A percentile compares a stretch with the other conserved stretches of the same genome.
phyloP scores from a whole-genome alignment of 116 monocot genomes.

The Zostera marina region DNA sequence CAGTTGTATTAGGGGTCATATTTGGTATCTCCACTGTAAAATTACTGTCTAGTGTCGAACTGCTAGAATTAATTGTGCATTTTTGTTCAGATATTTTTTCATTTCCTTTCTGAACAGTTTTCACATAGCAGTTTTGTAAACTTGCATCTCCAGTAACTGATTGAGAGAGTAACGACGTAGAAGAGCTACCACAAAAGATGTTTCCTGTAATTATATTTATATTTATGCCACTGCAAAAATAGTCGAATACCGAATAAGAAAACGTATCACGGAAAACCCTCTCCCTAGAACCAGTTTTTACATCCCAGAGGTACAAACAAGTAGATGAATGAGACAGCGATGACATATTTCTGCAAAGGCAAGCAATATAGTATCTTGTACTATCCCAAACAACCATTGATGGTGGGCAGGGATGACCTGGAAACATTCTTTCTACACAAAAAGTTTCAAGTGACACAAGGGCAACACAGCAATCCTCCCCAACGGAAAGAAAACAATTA shows the following conservation, averaged over 20 bases:
- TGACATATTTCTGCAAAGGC: slow-evolving; percentile 43
- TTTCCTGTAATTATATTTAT: slow-evolving; percentile 28
- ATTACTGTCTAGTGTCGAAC: slow-evolving; percentile 10
- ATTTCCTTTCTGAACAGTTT: slow-evolving; percentile 10
- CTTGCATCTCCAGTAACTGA: slow-evolving; percentile 42
- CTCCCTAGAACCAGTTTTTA: slow-evolving; percentile 79
- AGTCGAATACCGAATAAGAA: slow-evolving; percentile 72
- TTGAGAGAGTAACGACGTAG: slow-evolving; percentile 47
- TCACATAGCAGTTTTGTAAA: slow-evolving; percentile 12
- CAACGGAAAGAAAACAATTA: slow-evolving; percentile 78
- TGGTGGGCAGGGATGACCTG: slow-evolving; percentile 73
- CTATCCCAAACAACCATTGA: slow-evolving; percentile 81
- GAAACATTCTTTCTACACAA: slow-evolving; percentile 85
- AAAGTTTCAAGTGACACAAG: slow-evolving; percentile 72
- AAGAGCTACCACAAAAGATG: slow-evolving; percentile 52
- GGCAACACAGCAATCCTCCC: slow-evolving; percentile 73
- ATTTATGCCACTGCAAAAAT: slow-evolving; percentile 56
- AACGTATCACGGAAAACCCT: slow-evolving; percentile 57
- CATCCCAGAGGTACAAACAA: slow-evolving; percentile 76
- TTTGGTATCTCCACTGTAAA: slow-evolving; percentile 22
- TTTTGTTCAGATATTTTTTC: slow-evolving; percentile 4
- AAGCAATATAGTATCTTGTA: slow-evolving; percentile 77
- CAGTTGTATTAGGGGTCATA: slow-evolving; percentile 16
- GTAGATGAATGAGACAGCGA: slow-evolving; percentile 22
- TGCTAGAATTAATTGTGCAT: slow-evolving; percentile 10